phyloP scores from a whole-genome alignment of 768 basidiomycete genomes.

The Coprinopsis cinerea region DNA sequence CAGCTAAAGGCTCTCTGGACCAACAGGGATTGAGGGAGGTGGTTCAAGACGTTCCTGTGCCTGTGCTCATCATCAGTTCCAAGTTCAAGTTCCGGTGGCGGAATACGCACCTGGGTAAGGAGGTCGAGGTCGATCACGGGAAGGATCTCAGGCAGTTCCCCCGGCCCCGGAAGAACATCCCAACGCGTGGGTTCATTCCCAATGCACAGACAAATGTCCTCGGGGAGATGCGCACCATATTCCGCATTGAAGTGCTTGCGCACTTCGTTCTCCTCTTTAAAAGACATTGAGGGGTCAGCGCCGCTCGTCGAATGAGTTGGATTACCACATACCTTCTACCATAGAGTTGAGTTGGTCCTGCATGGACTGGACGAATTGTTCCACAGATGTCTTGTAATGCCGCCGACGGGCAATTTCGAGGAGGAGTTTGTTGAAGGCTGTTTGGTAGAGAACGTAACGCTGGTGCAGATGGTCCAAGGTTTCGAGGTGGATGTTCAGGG shows the following conservation, averaged over 20 bases:
- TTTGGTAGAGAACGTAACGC: constrained; percentile 63
- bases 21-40: constrained; percentile 2
- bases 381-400: constrained; percentile 60
- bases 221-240: constrained; percentile 68
- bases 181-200: constrained; percentile 70
- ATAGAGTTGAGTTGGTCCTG: constrained; percentile 55
- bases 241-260: constrained; percentile 67
- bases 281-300: constrained; percentile 1
- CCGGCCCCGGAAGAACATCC: constrained; percentile 56
- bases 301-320: not conserved
- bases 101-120: constrained; percentile 1
- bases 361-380: constrained; percentile 63
- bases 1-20: constrained; percentile 7
- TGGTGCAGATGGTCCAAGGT: constrained; percentile 60
- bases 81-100: not conserved
- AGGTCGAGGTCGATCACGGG: constrained; percentile 60
- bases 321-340: constrained; percentile 49
- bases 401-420: constrained; percentile 66
- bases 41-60: constrained; percentile 2
- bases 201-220: constrained; percentile 75
- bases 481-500: constrained; percentile 55
- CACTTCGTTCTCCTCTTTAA: constrained; percentile 60
- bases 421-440: constrained; percentile 68
- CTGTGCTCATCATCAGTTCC: not conserved
- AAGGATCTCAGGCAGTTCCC: constrained; percentile 49